Base-by-base conservation (phyloP, 208 protist species). In the Herpetomonas tarakana region DNA sequence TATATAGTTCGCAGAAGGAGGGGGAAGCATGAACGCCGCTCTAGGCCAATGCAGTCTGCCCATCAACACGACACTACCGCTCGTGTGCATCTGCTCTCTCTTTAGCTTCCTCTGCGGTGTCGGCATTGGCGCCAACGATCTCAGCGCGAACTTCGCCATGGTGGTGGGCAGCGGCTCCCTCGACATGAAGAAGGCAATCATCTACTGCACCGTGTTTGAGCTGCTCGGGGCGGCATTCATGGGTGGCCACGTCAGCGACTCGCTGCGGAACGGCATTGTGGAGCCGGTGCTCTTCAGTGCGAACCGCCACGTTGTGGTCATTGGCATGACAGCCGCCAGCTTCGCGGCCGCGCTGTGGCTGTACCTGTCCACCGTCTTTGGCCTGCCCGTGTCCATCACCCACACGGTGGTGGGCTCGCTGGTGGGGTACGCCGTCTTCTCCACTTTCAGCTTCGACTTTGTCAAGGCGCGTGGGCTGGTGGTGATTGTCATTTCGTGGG, bases 91-190 rank as follows among this genome's bases (percentile, higher is more conserved):
- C 50, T 62, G 77, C 61, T 86, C 82, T 9, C 58, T 88, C 19
- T 72, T 91, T 26, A 88, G 81, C 44, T 93, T 93, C 47, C 67
- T 93, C 47, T 93, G 81, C 52, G 88, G 83, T 24, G 79, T 91
- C 12, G 88, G 88, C 47, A 94, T 94, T 41, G 84, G 88, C 24
- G 88, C 80, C 3, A 91, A 91, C 57, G 85, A 94, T 54, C 71
- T 92, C 21, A 87, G 72, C 53, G 85, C 84, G 16, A 92, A 91
- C 68, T 94, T 94, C 56, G 88, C 88, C 18, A 91, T 91, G 80
- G 85, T 92, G 51, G 80, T 92, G 4, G 88, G 88, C 30, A 92
- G 80, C 65, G 83, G 85, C 51, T 88, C 83, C 16, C 71, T 92
- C 24, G 84, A 88, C 65, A 89, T 94, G 85, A 66, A 59, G 50